Percentiles rank a stretch among this genome's conserved stretches.
These are phyloP conservation scores for Coemansia sp. DNA, from an alignment of 192 early-diverging fungal genomes.

Conservation along the genomic window DNA sequence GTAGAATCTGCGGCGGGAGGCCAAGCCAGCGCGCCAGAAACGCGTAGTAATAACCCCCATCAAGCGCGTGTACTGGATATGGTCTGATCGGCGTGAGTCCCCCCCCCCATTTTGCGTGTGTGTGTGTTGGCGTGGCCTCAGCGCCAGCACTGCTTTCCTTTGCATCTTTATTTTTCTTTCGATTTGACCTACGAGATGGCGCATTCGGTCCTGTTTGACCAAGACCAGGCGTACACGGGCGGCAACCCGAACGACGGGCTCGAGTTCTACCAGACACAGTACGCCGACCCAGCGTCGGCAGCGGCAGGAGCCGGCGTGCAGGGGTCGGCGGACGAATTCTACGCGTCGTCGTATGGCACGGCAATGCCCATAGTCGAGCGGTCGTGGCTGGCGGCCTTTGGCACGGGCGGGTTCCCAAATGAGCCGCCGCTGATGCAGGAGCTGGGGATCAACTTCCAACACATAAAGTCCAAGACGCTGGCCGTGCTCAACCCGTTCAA, in stretches of 20 bases:
- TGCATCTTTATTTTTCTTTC: not conserved
- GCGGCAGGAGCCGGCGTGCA: conserved; percentile 13
- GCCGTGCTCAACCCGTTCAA: conserved; percentile 82
- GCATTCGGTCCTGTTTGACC: conserved; percentile 48
- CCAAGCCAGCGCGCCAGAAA: no score
- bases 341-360: conserved; percentile 42
- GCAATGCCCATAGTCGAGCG: conserved; percentile 45
- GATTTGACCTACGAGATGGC: conserved; percentile 16
- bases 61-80: no score
- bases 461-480: conserved; percentile 82
- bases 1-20: no score
- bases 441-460: conserved; percentile 89
- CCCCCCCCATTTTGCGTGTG: no score
- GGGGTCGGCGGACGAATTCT: conserved; percentile 43
- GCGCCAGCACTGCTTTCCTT: not conserved
- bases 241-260: conserved; percentile 29
- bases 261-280: conserved; percentile 48
- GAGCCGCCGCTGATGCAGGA: conserved; percentile 95
- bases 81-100: no score
- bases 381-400: conserved; percentile 68
- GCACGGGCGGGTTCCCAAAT: conserved; percentile 84
- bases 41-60: no score
- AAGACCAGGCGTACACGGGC: conserved; percentile 28
- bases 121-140: not conserved
- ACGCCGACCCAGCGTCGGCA: conserved; percentile 29